These are phyloP conservation scores for Nemania sp. DNA, from an alignment of 2,329 filamentous ascomycete species.

Conservation along the genomic window DNA sequence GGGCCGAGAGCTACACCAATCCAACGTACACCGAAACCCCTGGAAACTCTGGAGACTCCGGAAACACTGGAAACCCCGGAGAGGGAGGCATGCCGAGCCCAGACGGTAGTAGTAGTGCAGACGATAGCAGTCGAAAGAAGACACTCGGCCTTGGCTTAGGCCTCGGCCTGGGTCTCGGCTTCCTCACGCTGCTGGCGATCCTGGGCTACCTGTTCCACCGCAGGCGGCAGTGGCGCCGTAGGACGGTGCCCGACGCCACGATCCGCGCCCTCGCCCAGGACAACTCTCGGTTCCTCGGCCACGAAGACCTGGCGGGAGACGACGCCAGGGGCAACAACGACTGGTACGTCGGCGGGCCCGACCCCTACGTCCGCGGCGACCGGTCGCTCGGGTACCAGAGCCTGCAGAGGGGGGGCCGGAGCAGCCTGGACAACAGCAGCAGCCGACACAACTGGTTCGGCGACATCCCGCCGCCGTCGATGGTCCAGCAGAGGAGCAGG, in stretches of 20 bases:
- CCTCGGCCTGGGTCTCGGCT: constrained; percentile 67
- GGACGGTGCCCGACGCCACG: constrained; percentile 48
- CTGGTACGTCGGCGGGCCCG: constrained; percentile 54
- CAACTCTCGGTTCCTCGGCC: constrained; percentile 49
- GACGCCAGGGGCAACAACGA: constrained; percentile 38
- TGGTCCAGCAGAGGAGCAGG: constrained; percentile 31
- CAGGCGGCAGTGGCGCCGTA: constrained; percentile 48
- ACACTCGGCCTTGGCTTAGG: constrained; percentile 66
- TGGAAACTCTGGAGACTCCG: no score
- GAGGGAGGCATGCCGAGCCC: constrained; percentile 13
- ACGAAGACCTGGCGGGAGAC: constrained; percentile 45
- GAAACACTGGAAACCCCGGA: constrained; percentile 16
- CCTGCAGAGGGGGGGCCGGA: constrained; percentile 45
- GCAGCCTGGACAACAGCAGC: no score
- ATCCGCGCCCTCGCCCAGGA: constrained; percentile 57
- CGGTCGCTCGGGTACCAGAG: constrained; percentile 57
- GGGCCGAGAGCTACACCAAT: constrained; percentile 56
- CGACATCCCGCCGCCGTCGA: constrained; percentile 25
- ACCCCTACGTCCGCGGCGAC: constrained; percentile 47
- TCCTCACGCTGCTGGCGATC: constrained; percentile 54
- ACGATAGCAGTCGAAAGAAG: constrained; percentile 43
- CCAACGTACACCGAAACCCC: constrained; percentile 39
- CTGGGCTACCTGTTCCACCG: constrained; percentile 55
- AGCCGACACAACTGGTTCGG: constrained; percentile 33
- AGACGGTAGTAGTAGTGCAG: no score